Conservation (phyloP, 805 yeast genomes). For the Candida orba region DNA sequence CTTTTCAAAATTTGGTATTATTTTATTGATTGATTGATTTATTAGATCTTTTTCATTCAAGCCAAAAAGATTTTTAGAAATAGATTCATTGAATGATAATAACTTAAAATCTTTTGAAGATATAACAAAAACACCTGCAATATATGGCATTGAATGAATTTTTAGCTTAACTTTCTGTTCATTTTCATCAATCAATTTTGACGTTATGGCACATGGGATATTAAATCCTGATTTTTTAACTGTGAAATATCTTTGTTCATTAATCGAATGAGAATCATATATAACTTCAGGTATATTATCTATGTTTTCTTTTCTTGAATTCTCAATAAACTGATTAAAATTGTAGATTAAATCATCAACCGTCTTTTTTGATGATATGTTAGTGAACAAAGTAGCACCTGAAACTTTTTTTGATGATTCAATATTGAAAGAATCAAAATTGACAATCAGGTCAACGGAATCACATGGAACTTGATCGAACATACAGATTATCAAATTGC, state of each 20-base stretch:
- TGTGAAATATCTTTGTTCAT: constrained; percentile 58
- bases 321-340: constrained; percentile 14
- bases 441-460: constrained; percentile 50
- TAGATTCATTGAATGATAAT: constrained; percentile 71
- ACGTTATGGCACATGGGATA: constrained; percentile 70
- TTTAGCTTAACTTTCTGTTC: constrained; percentile 45
- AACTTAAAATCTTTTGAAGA: constrained; percentile 38
- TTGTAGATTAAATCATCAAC: constrained; percentile 23
- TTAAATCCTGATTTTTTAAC: constrained; percentile 37
- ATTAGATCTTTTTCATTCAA: constrained; percentile 37
- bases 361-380: constrained; percentile 6
- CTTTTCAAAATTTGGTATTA: constrained; percentile 57
- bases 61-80: constrained; percentile 76
- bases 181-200: constrained; percentile 47
- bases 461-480: constrained; percentile 78
- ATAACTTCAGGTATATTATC: constrained; percentile 18
- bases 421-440: constrained; percentile 13
- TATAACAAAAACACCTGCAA: constrained; percentile 77
- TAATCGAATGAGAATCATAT: constrained; percentile 37
- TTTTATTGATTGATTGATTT: constrained; percentile 42
- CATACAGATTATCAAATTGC: constrained; percentile 67
- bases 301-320: constrained; percentile 7
- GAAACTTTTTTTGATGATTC: constrained; percentile 19
- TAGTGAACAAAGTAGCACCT: constrained; percentile 17
- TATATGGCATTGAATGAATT: constrained; percentile 73